Conservation (phyloP, 2,329 filamentous ascomycete species). For the Botryosphaeria dothidea region DNA sequence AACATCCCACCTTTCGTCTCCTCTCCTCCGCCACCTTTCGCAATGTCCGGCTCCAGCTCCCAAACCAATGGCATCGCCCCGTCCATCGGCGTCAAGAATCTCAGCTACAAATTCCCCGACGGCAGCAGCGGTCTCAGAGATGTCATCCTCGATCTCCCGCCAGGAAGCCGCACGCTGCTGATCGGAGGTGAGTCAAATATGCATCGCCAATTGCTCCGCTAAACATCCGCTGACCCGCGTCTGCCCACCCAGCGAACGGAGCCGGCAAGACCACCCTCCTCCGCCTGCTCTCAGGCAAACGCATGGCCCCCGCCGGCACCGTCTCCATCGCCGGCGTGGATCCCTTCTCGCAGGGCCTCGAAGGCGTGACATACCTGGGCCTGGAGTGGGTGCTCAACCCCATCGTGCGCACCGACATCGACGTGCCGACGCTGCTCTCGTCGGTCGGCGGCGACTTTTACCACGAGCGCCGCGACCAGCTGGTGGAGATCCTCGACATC, state of each 20-base stretch:
- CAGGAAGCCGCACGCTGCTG: constrained; percentile 82
- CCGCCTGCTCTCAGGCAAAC: constrained; percentile 91
- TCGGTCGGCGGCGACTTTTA: constrained; percentile 87
- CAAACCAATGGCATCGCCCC: constrained; percentile 7
- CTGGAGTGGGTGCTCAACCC: constrained; percentile 98
- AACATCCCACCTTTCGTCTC: background rate
- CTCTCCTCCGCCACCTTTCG: background rate
- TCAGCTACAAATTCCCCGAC: constrained; percentile 89
- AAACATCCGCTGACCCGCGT: background rate
- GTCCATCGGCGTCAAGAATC: constrained; percentile 67
- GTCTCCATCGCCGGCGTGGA: constrained; percentile 82
- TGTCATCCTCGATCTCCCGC: constrained; percentile 74
- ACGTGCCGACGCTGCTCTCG: constrained; percentile 79
- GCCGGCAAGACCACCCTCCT: constrained; percentile 97
- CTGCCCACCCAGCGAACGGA: constrained; percentile 68
- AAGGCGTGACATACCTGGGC: constrained; percentile 95
- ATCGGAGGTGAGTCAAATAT: constrained; percentile 67
- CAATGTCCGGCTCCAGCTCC: constrained; percentile 7
- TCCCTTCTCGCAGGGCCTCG: constrained; percentile 85
- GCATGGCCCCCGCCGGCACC: constrained; percentile 74
- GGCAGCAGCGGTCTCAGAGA: constrained; percentile 75
- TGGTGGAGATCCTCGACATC: constrained; percentile 86
- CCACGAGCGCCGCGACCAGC: constrained; percentile 78
- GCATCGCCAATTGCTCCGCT: background rate
- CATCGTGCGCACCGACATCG: constrained; percentile 93